Conservation (phyloP, 2,329 filamentous ascomycete species). For the Aspergillus japonicus region DNA sequence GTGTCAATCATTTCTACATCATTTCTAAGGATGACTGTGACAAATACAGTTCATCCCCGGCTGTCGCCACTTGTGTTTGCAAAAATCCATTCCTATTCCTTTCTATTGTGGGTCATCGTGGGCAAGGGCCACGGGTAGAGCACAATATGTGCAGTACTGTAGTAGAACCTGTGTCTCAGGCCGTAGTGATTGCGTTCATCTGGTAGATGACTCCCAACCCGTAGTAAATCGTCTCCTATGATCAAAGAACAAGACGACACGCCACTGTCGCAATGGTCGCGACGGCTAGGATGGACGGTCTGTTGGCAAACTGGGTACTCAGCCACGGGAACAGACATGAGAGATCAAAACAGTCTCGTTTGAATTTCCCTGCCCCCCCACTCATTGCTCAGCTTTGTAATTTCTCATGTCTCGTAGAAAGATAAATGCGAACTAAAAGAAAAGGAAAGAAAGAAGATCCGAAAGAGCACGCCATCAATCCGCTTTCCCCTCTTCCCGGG, state of each 20-base stretch:
- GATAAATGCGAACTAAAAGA: too few relatives aligned
- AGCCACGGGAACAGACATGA: conserved; percentile 15
- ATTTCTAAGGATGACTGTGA: neutral
- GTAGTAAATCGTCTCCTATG: neutral
- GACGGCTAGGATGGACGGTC: neutral
- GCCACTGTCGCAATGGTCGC: neutral
- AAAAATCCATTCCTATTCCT: neutral
- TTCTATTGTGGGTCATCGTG: neutral
- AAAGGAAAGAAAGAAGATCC: too few relatives aligned
- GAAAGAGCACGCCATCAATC: too few relatives aligned
- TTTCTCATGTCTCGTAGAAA: too few relatives aligned
- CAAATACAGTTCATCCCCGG: neutral
- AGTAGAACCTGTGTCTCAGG: too few relatives aligned
- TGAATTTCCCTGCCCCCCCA: neutral
- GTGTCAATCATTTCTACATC: neutral
- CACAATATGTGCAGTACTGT: neutral
- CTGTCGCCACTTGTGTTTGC: neutral
- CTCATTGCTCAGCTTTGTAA: too few relatives aligned
- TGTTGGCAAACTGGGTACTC: conserved; percentile 16
- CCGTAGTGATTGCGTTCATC: neutral
- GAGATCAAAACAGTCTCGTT: neutral
- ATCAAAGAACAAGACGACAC: neutral
- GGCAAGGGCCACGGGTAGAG: neutral
- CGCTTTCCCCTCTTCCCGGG: too few relatives aligned
- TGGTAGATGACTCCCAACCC: neutral